Base-by-base conservation (phyloP, 148 eudicot genomes). In the Vaccinium myrtillus region DNA sequence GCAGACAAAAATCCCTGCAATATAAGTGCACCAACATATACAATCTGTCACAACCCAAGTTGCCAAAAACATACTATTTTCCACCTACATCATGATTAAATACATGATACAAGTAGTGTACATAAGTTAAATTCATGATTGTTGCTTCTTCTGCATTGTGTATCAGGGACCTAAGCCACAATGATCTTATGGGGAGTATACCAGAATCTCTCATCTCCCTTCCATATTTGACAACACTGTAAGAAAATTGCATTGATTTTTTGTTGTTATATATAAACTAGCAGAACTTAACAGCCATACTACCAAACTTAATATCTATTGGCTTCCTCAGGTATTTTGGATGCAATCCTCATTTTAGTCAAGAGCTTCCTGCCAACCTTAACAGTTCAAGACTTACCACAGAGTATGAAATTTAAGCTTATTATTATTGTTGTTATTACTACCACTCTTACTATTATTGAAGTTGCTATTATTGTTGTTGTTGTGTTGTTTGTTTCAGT, bases 111-210 rank as follows among this genome's bases (percentile, higher is more conserved):
- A 6, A 59, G 50, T 23, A 43, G 25, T 13, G 32, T 7, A 32
- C 23, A 51, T 23, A 14, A 51, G 27, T 6, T 51, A 39, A 56
- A 46, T 46, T 49, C 74, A 81, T 55, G 36, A 54, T 51, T 16
- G 30, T 65, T 15, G 30, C 73, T 82, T 82, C 53, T 25, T 79
- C 46, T 82, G n/a, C 46, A 49, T 49, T 51, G 43, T 69, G 51
- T 82, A 36, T 63, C 75, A 89, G 92, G 88, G 92, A 90, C 83
- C 78, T 90, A 76, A 87, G 92, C 83, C 87, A 90, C 87, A 90
- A 90, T 83, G 85, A 89, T 77, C 87, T 90, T 67, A 86, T 13
- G 79, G 92, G 92, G 81, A 85, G 19, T 36, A 86, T 90, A 51
- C 85, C 88, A 81, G 88, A 73, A 21, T 82, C 89, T 69, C 77